phyloP scores from a whole-genome alignment of 1,139 yeast genomes.

The Candida smagusa region DNA sequence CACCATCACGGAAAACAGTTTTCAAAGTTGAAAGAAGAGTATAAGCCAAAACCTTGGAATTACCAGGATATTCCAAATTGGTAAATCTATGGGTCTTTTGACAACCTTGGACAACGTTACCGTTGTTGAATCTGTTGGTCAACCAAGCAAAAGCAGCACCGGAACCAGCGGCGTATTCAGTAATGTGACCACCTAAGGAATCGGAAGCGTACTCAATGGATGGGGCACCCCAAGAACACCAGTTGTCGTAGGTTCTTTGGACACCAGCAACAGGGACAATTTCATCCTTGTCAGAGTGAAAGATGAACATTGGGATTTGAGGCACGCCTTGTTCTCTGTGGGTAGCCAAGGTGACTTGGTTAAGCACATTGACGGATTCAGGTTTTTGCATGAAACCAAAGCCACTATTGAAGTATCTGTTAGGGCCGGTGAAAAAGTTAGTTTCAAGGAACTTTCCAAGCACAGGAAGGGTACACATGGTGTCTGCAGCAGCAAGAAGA shows the following conservation, averaged over 20 bases:
- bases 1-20: too few species aligned
- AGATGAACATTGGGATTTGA: conserved; percentile 31
- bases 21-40: not conserved
- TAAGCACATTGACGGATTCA: conserved; percentile 13
- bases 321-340: conserved; percentile 21
- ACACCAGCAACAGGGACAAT: conserved; percentile 27
- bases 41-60: too few species aligned
- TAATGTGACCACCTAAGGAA: conserved; percentile 9
- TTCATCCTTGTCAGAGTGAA: conserved; percentile 29
- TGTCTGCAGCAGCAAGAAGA: not conserved
- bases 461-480: conserved; percentile 8
- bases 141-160: conserved; percentile 19
- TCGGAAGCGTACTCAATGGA: conserved; percentile 8
- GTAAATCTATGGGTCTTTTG: conserved; percentile 16
- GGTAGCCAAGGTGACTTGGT: conserved; percentile 19
- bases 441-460: conserved; percentile 11
- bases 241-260: conserved; percentile 22
- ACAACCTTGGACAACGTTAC: conserved; percentile 25
- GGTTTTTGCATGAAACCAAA: conserved; percentile 17
- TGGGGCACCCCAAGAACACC: conserved; percentile 27
- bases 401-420: conserved; percentile 13
- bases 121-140: conserved; percentile 16
- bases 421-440: conserved; percentile 16
- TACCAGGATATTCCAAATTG: conserved; percentile 17
- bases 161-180: conserved; percentile 13